phyloP scores from a whole-genome alignment of 2,329 filamentous ascomycete genomes.

The Calonectria leucothoes region DNA sequence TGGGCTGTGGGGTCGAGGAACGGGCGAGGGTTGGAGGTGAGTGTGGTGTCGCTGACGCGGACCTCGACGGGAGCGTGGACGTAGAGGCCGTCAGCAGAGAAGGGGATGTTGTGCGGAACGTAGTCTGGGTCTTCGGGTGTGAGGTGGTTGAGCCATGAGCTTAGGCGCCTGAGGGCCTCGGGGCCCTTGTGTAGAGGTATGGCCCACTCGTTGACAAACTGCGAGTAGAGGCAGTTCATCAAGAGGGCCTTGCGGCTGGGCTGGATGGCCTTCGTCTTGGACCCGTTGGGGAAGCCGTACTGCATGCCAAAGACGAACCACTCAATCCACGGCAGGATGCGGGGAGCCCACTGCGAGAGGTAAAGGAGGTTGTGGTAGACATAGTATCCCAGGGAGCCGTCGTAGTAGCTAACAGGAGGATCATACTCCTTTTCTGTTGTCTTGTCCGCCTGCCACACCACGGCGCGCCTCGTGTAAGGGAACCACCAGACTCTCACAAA shows the following conservation, averaged over 20 bases:
- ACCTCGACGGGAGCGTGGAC: slow-evolving; percentile 94
- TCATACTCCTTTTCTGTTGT: slow-evolving; percentile 71
- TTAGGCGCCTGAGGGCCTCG: slow-evolving; percentile 85
- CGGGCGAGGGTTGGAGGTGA: slow-evolving; percentile 51
- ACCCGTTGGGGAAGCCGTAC: slow-evolving; percentile 85
- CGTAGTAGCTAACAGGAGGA: slow-evolving; percentile 81
- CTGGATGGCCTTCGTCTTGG: slow-evolving; percentile 79
- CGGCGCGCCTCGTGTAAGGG: slow-evolving; percentile 87
- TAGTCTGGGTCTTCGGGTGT: slow-evolving; percentile 72
- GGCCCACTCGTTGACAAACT: slow-evolving; percentile 99
- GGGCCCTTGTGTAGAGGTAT: slow-evolving; percentile 87
- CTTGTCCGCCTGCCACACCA: slow-evolving; percentile 90
- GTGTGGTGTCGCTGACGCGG: slow-evolving; percentile 79
- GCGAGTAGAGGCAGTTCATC: slow-evolving; percentile 98
- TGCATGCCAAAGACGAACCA: slow-evolving; percentile 99
- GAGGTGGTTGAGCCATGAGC: slow-evolving; percentile 82
- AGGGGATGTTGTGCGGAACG: slow-evolving; percentile 78
- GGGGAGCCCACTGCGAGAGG: slow-evolving; percentile 80
- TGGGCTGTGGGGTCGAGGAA: slow-evolving; percentile 76
- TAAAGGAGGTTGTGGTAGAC: slow-evolving; percentile 93
- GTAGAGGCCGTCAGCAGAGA: slow-evolving; percentile 81
- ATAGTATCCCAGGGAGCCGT: slow-evolving; percentile 83
- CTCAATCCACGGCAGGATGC: slow-evolving; percentile 87
- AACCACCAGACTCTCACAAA: slow-evolving; percentile 98
- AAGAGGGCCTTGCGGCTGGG: slow-evolving; percentile 83